Conservation (phyloP, 345 rosid genomes). For the Rhodamnia argentea region DNA sequence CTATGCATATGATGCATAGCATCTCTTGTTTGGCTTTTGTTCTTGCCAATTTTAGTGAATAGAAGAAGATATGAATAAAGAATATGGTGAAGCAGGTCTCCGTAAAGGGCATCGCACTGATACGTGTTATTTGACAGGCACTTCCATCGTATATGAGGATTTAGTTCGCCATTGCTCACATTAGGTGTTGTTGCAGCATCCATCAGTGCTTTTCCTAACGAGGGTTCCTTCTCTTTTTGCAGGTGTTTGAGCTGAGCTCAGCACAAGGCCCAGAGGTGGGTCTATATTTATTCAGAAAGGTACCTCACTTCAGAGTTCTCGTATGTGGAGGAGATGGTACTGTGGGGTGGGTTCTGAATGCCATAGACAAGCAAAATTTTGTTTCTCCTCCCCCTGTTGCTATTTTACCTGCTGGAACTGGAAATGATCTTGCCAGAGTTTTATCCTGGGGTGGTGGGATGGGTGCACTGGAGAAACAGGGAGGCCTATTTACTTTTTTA, state of each 20-base stretch:
- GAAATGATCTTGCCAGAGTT: constrained; percentile 90
- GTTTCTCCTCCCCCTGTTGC: constrained; percentile 95
- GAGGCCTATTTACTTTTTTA: constrained; percentile 68
- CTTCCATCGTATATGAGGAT: neutral
- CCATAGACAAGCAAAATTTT: constrained; percentile 77
- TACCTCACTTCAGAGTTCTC: constrained; percentile 85
- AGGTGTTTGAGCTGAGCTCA: constrained; percentile 83
- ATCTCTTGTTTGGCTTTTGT: neutral
- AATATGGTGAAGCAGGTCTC: no score
- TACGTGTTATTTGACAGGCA: neutral
- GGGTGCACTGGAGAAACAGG: constrained; percentile 75
- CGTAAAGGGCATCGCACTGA: neutral
- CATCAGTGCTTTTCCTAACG: neutral
- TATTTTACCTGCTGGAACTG: constrained; percentile 93
- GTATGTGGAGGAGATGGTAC: constrained; percentile 96
- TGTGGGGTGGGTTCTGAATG: constrained; percentile 84
- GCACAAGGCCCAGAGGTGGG: constrained; percentile 77
- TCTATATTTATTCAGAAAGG: constrained; percentile 71
- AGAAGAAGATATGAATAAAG: neutral
- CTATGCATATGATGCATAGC: neutral
- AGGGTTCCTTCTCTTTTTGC: neutral
- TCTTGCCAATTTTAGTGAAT: neutral
- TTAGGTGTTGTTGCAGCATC: neutral
- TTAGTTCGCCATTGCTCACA: neutral
- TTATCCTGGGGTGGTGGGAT: constrained; percentile 87